Percentiles rank a stretch among this genome's conserved stretches.
Evolutionary conservation across 306 rosid species (phyloP).

Genomic region (Casuarina equisetifolia): DNA sequence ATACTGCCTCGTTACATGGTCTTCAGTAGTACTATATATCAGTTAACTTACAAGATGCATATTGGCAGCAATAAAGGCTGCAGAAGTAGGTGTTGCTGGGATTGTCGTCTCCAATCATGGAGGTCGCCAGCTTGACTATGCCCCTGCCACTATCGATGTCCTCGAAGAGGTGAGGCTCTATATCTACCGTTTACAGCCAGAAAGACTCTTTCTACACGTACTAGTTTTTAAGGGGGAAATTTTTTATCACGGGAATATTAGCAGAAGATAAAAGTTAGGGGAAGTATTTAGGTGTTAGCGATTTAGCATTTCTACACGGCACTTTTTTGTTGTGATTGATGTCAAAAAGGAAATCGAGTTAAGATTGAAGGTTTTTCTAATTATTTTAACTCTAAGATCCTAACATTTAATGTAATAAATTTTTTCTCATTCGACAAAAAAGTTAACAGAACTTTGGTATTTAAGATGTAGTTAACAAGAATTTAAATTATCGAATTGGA

Average conservation of each 20-base stretch:
- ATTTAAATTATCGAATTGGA: too few relatives aligned
- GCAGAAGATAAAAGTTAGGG: background rate
- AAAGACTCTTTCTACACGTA: background rate
- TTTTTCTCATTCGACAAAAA: too few relatives aligned
- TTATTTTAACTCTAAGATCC: too few relatives aligned
- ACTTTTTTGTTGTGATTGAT: too few relatives aligned
- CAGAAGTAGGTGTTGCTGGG: conserved; percentile 29
- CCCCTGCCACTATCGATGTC: conserved; percentile 34
- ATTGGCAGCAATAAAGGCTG: conserved; percentile 29
- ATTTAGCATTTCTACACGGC: background rate
- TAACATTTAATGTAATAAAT: too few relatives aligned
- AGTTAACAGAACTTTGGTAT: too few relatives aligned
- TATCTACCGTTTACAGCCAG: background rate
- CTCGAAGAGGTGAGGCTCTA: conserved; percentile 27
- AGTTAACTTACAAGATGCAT: too few relatives aligned
- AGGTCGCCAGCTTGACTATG: conserved; percentile 36
- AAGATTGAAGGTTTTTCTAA: too few relatives aligned
- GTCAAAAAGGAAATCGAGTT: too few relatives aligned
- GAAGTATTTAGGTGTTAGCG: background rate
- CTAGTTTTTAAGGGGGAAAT: background rate
- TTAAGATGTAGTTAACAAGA: too few relatives aligned
- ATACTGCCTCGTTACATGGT: background rate
- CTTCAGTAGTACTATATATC: background rate
- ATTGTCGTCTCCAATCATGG: conserved; percentile 36
- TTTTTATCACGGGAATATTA: background rate